A percentile compares a stretch with the other conserved stretches of the same genome.
These are phyloP conservation scores for Rhynchospora pubera DNA, from an alignment of 176 grass and related monocot species.

Conservation along the genomic window DNA sequence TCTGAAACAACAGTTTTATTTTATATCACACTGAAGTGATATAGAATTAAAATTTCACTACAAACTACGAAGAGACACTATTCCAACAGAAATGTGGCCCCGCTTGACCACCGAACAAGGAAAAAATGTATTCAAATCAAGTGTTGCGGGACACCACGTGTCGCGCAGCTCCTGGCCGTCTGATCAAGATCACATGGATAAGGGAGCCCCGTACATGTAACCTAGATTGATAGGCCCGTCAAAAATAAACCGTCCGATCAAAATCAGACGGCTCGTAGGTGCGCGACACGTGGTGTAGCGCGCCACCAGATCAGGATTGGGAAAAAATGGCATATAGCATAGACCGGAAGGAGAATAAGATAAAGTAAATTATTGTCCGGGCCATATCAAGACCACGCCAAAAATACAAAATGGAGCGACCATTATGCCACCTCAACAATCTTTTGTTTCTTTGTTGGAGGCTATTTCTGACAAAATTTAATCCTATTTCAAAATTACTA, in stretches of 20 bases:
- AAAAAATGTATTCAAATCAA: too few species aligned
- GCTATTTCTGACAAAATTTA: too few species aligned
- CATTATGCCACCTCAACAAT: not conserved
- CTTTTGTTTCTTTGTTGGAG: not conserved
- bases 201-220: too few species aligned
- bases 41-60: not conserved
- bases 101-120: not conserved
- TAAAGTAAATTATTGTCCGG: not conserved
- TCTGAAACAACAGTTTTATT: not conserved
- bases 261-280: too few species aligned
- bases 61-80: not conserved
- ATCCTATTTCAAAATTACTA: too few species aligned
- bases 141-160: too few species aligned
- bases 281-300: too few species aligned
- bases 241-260: too few species aligned
- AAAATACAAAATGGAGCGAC: not conserved
- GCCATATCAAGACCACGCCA: not conserved
- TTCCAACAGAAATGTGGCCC: not conserved
- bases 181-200: too few species aligned
- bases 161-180: too few species aligned
- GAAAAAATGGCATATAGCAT: not conserved
- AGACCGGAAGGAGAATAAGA: not conserved
- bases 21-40: not conserved
- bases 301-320: too few species aligned
- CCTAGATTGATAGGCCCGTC: too few species aligned